Base-by-base conservation (phyloP, 2,329 filamentous ascomycete genomes). In the Neonectria faginata region DNA sequence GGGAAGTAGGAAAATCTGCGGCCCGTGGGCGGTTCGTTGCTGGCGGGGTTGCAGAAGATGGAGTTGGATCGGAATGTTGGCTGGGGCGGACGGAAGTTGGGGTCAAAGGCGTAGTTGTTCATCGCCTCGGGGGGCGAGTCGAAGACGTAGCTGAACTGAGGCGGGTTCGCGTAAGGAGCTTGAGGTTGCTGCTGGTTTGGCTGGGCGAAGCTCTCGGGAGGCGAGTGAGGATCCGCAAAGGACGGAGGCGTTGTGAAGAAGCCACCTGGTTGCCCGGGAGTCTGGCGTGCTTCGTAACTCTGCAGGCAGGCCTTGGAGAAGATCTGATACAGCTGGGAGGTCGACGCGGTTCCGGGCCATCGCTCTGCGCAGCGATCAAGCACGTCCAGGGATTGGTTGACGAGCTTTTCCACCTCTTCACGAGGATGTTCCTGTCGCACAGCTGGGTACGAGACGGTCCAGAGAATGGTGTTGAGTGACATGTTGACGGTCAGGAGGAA, bases 401-500 rank as follows among this genome's bases (percentile, higher is more conserved):
- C 85, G 69, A 96, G 86, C 27, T 88, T 83, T 73, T 95, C 89
- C 0, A 97, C 91, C 67, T 96, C 91, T 48, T 93, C 89, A 20
- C 90, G 88, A 4, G 86, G 78, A 75, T 97, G 91, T 18, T 87
- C 83, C 58, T 87, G 86, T 50, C 96, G 90, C 25, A 98, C 90
- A 69, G 95, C 91, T 3, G 91, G 86, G 74, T 97, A 97, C 1
- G 94, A 97, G 8, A 97, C 86, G 2, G 92, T 89, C 96, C 96
- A 99, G 1, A 99, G 85, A 54, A 97, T 87, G 5, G 93, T 94
- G 75, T 97, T 97, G 62, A 98, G 86, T 5, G 92, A 90, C 89
- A 97, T 96, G 81, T 97, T 97, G 44, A 98, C 86, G 20, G 91
- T 90, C 63, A 97, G 86, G 1, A 97, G 88, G 74, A 97, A 97